Evolutionary conservation across 768 basidiomycete species (phyloP).

Genomic region (Leccinum subtestaceum): DNA sequence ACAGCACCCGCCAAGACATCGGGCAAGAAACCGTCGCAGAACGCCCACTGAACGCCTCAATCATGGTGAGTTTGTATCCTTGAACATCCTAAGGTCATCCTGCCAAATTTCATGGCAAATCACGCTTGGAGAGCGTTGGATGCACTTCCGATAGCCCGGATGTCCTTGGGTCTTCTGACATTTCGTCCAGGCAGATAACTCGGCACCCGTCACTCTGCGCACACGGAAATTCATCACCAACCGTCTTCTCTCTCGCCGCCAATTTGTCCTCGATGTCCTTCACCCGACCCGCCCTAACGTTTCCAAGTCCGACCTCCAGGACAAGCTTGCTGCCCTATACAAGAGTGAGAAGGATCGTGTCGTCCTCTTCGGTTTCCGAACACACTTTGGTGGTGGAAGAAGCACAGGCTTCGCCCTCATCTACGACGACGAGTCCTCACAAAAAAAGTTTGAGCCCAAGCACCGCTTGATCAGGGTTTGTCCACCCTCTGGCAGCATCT

Average conservation of each 20-base stretch:
- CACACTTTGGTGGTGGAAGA: conserved; percentile 96
- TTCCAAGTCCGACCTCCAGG: conserved; percentile 85
- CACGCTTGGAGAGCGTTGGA: conserved; percentile 22
- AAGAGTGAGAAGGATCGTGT: conserved; percentile 90
- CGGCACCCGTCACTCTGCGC: conserved; percentile 90
- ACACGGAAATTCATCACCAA: conserved; percentile 99
- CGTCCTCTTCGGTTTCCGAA: conserved; percentile 91
- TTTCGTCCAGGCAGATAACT: conserved; percentile 60
- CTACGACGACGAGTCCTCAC: conserved; percentile 92
- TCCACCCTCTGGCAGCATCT: conserved; percentile 18
- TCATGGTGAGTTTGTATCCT: conserved; percentile 36
- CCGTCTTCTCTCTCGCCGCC: conserved; percentile 92
- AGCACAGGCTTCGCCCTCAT: conserved; percentile 97
- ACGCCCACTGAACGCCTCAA: conserved; percentile 20
- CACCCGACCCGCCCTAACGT: conserved; percentile 96
- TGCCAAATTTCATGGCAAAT: conserved; percentile 9
- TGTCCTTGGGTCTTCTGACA: conserved; percentile 22
- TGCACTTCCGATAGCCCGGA: conserved; percentile 20
- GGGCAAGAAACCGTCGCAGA: conserved; percentile 24
- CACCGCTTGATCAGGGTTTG: conserved; percentile 91
- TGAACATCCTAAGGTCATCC: conserved; percentile 1
- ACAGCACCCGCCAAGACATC: conserved; percentile 27
- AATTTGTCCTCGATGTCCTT: conserved; percentile 92
- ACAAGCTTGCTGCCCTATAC: conserved; percentile 90
- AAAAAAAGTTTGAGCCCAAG: conserved; percentile 97